Conservation (phyloP, 768 basidiomycete genomes). For the Boletus rubropictus region DNA sequence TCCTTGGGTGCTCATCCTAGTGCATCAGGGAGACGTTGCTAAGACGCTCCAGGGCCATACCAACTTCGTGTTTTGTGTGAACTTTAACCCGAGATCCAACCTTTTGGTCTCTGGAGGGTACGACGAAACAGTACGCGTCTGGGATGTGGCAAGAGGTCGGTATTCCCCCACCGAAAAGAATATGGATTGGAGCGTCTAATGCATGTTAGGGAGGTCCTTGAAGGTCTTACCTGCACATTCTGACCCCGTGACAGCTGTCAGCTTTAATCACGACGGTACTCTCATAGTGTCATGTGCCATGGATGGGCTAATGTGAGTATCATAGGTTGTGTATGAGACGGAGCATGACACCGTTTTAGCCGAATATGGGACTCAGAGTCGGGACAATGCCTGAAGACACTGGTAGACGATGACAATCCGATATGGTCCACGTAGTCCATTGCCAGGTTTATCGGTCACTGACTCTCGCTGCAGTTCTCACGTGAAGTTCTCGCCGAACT, state of each 20-base stretch:
- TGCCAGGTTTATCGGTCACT: constrained; percentile 3
- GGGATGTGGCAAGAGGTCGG: constrained; percentile 88
- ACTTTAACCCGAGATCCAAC: constrained; percentile 87
- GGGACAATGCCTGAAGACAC: constrained; percentile 94
- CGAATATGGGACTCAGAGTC: constrained; percentile 97
- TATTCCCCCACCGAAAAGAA: neutral
- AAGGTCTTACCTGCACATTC: constrained; percentile 93
- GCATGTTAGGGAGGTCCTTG: constrained; percentile 62
- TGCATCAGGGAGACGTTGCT: constrained; percentile 46
- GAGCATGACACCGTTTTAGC: constrained; percentile 37
- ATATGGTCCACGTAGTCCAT: constrained; percentile 54
- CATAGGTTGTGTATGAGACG: neutral
- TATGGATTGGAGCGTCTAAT: constrained; percentile 1
- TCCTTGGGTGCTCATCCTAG: neutral
- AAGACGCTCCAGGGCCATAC: constrained; percentile 81
- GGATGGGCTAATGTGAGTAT: constrained; percentile 90
- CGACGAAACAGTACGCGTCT: constrained; percentile 94
- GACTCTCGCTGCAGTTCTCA: constrained; percentile 52
- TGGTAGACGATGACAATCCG: constrained; percentile 95
- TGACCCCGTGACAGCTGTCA: constrained; percentile 91
- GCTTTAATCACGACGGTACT: constrained; percentile 92
- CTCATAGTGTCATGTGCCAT: constrained; percentile 92
- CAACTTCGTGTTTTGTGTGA: constrained; percentile 90
- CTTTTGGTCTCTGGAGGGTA: constrained; percentile 90
- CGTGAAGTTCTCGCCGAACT: constrained; percentile 90